Percentiles rank a stretch among this genome's conserved stretches.
phyloP scores from a whole-genome alignment of 148 eudicot species.

The Polygonum aviculare region DNA sequence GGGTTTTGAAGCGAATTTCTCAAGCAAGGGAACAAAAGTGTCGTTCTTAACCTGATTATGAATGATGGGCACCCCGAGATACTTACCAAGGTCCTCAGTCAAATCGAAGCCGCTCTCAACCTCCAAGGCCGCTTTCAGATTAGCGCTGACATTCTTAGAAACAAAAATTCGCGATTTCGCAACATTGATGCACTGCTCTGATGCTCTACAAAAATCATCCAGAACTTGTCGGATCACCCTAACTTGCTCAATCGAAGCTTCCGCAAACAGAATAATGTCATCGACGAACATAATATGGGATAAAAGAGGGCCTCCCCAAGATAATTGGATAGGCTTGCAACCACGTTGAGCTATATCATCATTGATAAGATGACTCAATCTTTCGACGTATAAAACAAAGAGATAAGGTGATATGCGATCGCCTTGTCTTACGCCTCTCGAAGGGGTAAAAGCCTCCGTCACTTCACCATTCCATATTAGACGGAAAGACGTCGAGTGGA shows the following conservation, averaged over 20 bases:
- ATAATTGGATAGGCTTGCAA: no score
- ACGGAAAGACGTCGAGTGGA: not conserved
- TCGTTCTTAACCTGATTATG: no score
- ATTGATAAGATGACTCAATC: not conserved
- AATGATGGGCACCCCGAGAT: not conserved
- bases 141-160: no score
- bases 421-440: not conserved
- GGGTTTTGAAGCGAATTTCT: no score
- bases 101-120: not conserved
- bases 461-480: not conserved
- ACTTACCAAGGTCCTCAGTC: not conserved
- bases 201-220: not conserved
- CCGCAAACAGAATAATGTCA: not conserved
- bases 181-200: not conserved
- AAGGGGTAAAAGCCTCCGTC: not conserved
- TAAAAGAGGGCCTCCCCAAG: no score
- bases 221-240: not conserved
- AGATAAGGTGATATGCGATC: not conserved
- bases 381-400: not conserved
- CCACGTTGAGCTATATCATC: no score
- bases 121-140: no score
- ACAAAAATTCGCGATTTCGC: not conserved
- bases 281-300: not conserved
- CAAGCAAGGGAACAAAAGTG: no score
- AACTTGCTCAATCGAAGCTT: not conserved